Evolutionary conservation across 495 filamentous ascomycete species (phyloP).

Genomic region (Penicillium steckii): DNA sequence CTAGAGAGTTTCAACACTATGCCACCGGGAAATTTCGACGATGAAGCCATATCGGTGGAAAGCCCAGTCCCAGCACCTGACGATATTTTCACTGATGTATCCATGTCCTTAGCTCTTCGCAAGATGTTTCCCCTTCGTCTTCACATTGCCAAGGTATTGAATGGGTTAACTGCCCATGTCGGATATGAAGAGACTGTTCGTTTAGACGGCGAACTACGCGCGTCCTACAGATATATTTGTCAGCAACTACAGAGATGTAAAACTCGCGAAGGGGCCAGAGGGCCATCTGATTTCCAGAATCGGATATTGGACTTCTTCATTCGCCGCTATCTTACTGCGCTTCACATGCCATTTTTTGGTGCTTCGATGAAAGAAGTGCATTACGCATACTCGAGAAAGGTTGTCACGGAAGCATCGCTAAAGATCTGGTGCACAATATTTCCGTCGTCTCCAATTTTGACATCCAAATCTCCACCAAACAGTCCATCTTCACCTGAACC

Average conservation of each 20-base stretch:
- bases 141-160: constrained; percentile 45
- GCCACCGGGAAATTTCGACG: constrained; percentile 49
- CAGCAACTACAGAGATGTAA: constrained; percentile 35
- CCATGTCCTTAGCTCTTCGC: constrained; percentile 44
- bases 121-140: constrained; percentile 47
- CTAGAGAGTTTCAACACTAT: constrained; percentile 54
- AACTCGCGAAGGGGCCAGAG: constrained; percentile 10
- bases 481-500: constrained; percentile 14
- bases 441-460: constrained; percentile 27
- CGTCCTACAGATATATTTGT: constrained; percentile 29
- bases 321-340: constrained; percentile 41
- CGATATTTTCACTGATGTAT: constrained; percentile 40
- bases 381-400: constrained; percentile 50
- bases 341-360: constrained; percentile 51
- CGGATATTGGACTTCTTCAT: constrained; percentile 43
- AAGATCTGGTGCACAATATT: constrained; percentile 48
- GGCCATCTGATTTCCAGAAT: constrained; percentile 34
- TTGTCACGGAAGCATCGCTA: constrained; percentile 46
- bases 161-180: constrained; percentile 34
- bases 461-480: constrained; percentile 3
- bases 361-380: constrained; percentile 32
- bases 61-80: constrained; percentile 31
- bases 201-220: constrained; percentile 37
- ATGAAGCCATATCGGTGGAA: constrained; percentile 33
- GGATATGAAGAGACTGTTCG: constrained; percentile 38